phyloP scores from a whole-genome alignment of 129 eudicot species.

The Flaveria bidentis region DNA sequence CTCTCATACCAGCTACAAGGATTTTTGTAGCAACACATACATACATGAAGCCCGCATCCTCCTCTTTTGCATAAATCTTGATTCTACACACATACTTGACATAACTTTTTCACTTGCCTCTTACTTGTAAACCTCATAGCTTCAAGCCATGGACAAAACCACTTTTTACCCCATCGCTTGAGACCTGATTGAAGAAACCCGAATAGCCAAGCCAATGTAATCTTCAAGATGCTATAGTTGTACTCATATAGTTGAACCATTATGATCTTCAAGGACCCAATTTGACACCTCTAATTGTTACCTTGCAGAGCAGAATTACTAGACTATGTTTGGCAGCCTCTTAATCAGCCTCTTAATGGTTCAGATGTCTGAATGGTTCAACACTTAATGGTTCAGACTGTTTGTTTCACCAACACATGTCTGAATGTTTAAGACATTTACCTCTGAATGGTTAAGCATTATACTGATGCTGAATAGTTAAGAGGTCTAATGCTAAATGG shows the following conservation, averaged over 20 bases:
- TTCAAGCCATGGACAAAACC: conserved; percentile 3
- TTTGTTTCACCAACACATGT: no score
- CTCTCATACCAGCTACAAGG: background rate
- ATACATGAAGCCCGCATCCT: background rate
- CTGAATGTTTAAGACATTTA: no score
- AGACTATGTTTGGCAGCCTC: no score
- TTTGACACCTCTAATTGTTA: background rate
- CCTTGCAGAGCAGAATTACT: background rate
- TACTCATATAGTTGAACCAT: background rate
- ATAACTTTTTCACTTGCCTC: background rate
- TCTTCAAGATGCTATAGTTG: background rate
- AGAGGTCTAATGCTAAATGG: no score
- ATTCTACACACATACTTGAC: no score
- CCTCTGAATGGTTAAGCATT: no score
- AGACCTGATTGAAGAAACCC: background rate
- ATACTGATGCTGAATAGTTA: no score
- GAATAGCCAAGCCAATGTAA: background rate
- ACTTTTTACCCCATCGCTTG: background rate
- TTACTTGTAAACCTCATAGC: background rate
- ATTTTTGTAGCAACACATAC: no score
- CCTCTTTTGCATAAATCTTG: background rate
- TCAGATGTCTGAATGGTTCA: no score
- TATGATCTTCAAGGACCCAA: no score
- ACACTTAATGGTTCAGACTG: no score
- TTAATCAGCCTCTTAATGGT: no score